phyloP scores from a whole-genome alignment of 2,329 filamentous ascomycete species.

The Cercospora citrullina region DNA sequence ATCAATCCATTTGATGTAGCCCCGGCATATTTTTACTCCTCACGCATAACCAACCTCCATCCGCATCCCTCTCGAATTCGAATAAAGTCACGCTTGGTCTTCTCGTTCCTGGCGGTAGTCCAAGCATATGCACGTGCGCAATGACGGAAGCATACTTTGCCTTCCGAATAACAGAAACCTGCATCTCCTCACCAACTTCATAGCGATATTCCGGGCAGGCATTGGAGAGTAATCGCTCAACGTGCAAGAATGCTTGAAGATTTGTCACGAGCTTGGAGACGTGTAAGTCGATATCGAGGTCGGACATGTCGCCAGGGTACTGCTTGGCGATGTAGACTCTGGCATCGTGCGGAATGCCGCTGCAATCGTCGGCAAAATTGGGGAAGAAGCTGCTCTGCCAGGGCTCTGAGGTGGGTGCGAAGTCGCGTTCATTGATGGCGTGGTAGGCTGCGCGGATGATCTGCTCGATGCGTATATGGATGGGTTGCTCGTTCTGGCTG shows the following conservation, averaged over 20 bases:
- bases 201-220: background rate
- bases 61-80: background rate
- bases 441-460: background rate
- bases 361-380: background rate
- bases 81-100: background rate
- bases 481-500: background rate
- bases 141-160: background rate
- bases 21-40: background rate
- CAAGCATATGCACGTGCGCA: background rate
- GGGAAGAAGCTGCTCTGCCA: background rate
- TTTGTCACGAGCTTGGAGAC: background rate
- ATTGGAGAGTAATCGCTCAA: background rate
- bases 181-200: background rate
- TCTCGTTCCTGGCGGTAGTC: background rate
- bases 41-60: background rate
- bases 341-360: background rate
- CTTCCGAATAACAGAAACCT: background rate
- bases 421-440: constrained; percentile 7
- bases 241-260: background rate
- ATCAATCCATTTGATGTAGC: background rate
- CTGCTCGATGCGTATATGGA: background rate
- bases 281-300: background rate
- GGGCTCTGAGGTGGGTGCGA: constrained; percentile 1
- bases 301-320: background rate
- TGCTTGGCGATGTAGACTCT: constrained; percentile 3